Evolutionary conservation across 1,139 yeast genomes (phyloP).

Genomic region (Blastobotrys aristatus): DNA sequence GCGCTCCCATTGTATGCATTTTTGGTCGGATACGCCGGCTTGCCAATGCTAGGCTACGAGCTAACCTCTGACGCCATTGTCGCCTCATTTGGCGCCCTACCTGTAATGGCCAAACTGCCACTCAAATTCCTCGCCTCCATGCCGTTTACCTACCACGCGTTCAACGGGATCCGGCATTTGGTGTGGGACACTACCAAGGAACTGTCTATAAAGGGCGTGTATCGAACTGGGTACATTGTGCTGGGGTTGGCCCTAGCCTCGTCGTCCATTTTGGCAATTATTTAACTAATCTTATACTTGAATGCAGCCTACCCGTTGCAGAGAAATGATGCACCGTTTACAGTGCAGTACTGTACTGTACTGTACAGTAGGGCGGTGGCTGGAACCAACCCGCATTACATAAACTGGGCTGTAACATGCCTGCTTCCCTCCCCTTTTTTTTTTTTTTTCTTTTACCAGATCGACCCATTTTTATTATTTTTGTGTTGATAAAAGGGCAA

Average conservation of each 20-base stretch:
- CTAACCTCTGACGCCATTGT: slow-evolving; percentile 62
- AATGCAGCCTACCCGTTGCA: too few species aligned
- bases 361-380: too few species aligned
- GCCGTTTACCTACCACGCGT: slow-evolving; percentile 82
- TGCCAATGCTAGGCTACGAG: slow-evolving; percentile 53
- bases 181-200: slow-evolving; percentile 85
- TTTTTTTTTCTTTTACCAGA: not conserved
- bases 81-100: slow-evolving; percentile 44
- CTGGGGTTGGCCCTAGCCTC: slow-evolving; percentile 63
- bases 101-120: slow-evolving; percentile 54
- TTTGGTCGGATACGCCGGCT: slow-evolving; percentile 68
- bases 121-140: slow-evolving; percentile 67
- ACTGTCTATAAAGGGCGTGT: slow-evolving; percentile 78
- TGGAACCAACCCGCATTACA: too few species aligned
- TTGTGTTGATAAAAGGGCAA: too few species aligned
- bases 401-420: too few species aligned
- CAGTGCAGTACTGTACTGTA: too few species aligned
- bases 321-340: too few species aligned
- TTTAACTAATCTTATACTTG: slow-evolving; percentile 27
- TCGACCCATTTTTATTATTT: too few species aligned
- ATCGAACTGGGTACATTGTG: slow-evolving; percentile 85
- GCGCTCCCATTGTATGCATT: slow-evolving; percentile 56
- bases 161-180: slow-evolving; percentile 88
- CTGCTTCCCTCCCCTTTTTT: too few species aligned
- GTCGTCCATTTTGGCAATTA: slow-evolving; percentile 46